Percentiles rank a stretch among this genome's conserved stretches.
Conservation (phyloP, 2,329 filamentous ascomycete species). For the Coniella vitis region DNA sequence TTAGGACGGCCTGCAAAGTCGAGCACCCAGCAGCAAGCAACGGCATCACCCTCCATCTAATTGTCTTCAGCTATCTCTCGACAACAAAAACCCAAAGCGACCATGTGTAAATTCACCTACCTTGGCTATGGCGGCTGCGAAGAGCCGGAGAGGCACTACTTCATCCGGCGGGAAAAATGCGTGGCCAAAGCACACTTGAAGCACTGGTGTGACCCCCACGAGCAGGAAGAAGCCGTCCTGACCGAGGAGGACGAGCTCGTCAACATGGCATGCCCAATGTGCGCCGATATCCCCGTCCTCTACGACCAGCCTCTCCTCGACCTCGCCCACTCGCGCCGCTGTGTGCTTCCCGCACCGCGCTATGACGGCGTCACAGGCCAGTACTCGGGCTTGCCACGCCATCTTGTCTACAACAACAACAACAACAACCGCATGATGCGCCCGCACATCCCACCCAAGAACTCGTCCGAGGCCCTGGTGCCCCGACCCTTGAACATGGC, state of each 20-base stretch:
- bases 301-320: conserved; percentile 17
- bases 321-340: conserved; percentile 15
- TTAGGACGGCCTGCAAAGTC: no score
- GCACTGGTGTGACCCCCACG: conserved; percentile 14
- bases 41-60: no score
- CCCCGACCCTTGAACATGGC: conserved; percentile 9
- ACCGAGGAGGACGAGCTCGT: conserved; percentile 5
- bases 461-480: conserved; percentile 2
- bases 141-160: conserved; percentile 16
- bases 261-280: conserved; percentile 12
- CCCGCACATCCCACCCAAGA: neutral
- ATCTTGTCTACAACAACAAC: neutral
- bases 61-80: neutral
- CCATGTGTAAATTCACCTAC: conserved; percentile 17
- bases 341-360: conserved; percentile 14
- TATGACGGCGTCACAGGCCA: conserved; percentile 13
- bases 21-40: neutral
- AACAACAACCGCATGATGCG: neutral
- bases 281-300: conserved; percentile 11
- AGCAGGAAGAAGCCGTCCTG: conserved; percentile 12
- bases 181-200: conserved; percentile 14
- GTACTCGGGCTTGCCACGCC: conserved; percentile 10
- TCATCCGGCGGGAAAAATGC: conserved; percentile 16
- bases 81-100: neutral
- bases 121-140: conserved; percentile 15